Conservation (phyloP, 1,284 basidiomycete genomes). For the Entoloma clypeatum region DNA sequence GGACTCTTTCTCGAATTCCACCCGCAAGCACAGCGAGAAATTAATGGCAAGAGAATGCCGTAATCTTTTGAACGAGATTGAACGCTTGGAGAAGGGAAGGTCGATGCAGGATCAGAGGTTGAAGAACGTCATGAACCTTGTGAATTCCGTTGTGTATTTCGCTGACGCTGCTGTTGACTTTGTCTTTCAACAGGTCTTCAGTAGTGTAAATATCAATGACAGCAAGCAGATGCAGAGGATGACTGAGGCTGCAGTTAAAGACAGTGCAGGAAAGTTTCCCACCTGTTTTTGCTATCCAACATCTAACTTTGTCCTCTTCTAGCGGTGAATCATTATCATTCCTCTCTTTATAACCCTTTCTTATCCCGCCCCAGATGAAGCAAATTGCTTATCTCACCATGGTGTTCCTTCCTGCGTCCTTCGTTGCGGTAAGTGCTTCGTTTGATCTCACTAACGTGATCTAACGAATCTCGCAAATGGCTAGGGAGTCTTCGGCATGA, state of each 20-base stretch:
- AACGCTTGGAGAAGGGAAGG: slow-evolving; percentile 35
- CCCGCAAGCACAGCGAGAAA: slow-evolving; percentile 21
- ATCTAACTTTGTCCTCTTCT: slow-evolving; percentile 2
- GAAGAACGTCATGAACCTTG: slow-evolving; percentile 47
- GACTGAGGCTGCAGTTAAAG: slow-evolving; percentile 37
- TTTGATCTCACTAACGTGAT: background rate
- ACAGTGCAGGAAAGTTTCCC: slow-evolving; percentile 30
- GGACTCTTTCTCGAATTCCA: slow-evolving; percentile 17
- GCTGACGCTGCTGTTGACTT: background rate
- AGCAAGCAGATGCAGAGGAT: slow-evolving; percentile 36
- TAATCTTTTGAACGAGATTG: slow-evolving; percentile 37
- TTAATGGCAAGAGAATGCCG: slow-evolving; percentile 24
- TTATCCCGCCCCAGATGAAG: slow-evolving; percentile 39
- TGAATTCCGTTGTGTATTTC: slow-evolving; percentile 21
- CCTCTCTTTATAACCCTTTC: background rate
- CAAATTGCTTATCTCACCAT: slow-evolving; percentile 50
- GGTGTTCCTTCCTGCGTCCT: slow-evolving; percentile 52
- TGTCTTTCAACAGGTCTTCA: slow-evolving; percentile 41
- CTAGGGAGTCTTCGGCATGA: slow-evolving; percentile 42
- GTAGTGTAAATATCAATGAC: slow-evolving; percentile 42
- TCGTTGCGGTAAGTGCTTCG: slow-evolving; percentile 41
- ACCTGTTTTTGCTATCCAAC: background rate
- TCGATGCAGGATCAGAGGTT: slow-evolving; percentile 41
- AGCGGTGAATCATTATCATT: background rate
- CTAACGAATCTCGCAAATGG: no score